Evolutionary conservation across 2,329 filamentous ascomycete species (phyloP).

Genomic region (Claviceps pazoutovae): DNA sequence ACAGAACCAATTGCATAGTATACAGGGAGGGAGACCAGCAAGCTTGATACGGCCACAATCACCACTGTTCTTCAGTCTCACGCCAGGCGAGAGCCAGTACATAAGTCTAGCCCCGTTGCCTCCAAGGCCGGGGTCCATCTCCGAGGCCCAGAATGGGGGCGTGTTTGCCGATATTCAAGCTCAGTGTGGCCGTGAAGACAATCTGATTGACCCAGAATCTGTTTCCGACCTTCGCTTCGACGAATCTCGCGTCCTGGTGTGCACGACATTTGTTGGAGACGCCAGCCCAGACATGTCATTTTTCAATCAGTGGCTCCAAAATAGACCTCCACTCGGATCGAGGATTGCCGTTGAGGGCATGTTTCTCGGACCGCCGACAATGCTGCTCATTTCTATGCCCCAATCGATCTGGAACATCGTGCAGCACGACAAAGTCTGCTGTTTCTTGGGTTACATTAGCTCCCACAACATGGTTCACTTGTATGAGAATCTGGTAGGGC

Average conservation of each 20-base stretch:
- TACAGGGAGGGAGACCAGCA: constrained; percentile 26
- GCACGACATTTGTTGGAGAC: constrained; percentile 53
- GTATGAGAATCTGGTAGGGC: constrained; percentile 43
- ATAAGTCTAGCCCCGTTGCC: constrained; percentile 38
- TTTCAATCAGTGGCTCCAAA: constrained; percentile 52
- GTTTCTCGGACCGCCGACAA: constrained; percentile 53
- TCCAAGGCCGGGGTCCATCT: constrained; percentile 15
- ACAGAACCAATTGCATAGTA: constrained; percentile 29
- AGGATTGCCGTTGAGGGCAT: constrained; percentile 53
- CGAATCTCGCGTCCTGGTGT: constrained; percentile 48
- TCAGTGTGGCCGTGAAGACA: constrained; percentile 19
- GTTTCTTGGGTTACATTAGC: constrained; percentile 49
- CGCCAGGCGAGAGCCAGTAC: constrained; percentile 36
- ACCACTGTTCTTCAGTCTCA: constrained; percentile 42
- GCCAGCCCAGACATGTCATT: constrained; percentile 51
- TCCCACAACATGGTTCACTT: constrained; percentile 54
- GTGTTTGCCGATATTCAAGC: constrained; percentile 12
- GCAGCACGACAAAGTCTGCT: constrained; percentile 53
- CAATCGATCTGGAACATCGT: constrained; percentile 49
- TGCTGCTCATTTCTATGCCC: constrained; percentile 53
- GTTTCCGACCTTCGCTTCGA: constrained; percentile 46
- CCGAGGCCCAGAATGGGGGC: constrained; percentile 15
- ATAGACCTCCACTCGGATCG: constrained; percentile 39
- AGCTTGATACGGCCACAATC: constrained; percentile 30
- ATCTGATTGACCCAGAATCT: constrained; percentile 31